Evolutionary conservation across 2,329 filamentous ascomycete species (phyloP).

Genomic region (Epicoccum sorghinum): DNA sequence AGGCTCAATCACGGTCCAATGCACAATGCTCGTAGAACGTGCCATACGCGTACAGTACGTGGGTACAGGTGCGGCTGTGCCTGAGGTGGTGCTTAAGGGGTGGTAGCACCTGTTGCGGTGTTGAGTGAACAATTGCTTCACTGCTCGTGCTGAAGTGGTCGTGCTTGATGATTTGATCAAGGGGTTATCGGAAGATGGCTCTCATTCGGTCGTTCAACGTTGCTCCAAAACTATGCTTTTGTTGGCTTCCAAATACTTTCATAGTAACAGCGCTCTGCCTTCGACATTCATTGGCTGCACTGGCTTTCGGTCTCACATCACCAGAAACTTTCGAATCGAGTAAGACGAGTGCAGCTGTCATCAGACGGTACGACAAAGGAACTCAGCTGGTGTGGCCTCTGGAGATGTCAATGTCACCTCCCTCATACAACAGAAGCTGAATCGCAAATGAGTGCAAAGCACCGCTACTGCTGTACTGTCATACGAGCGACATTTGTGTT

Average conservation of each 20-base stretch:
- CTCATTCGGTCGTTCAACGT: not conserved
- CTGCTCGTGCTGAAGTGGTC: not conserved
- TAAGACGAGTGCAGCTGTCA: no score
- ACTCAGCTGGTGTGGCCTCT: no score
- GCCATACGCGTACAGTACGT: not conserved
- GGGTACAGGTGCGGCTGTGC: not conserved
- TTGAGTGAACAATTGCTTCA: not conserved
- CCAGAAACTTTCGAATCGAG: no score
- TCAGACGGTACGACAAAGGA: no score
- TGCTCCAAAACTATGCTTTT: no score
- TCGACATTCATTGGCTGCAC: no score
- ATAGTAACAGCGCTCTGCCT: not conserved
- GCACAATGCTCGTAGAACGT: not conserved
- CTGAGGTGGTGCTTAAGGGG: conserved; percentile 7
- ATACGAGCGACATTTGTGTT: not conserved
- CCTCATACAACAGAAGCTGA: not conserved
- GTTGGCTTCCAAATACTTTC: no score
- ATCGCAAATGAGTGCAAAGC: no score
- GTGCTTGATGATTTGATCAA: not conserved
- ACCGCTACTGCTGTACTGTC: no score
- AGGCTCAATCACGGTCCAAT: not conserved
- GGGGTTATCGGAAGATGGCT: not conserved
- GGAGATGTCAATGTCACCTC: no score
- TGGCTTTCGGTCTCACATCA: no score
- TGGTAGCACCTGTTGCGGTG: conserved; percentile 1